Evolutionary conservation across 2,329 filamentous ascomycete genomes (phyloP), one percentile per base, ranked within the genome.

Genomic region (Fusarium bactridioides): DNA sequence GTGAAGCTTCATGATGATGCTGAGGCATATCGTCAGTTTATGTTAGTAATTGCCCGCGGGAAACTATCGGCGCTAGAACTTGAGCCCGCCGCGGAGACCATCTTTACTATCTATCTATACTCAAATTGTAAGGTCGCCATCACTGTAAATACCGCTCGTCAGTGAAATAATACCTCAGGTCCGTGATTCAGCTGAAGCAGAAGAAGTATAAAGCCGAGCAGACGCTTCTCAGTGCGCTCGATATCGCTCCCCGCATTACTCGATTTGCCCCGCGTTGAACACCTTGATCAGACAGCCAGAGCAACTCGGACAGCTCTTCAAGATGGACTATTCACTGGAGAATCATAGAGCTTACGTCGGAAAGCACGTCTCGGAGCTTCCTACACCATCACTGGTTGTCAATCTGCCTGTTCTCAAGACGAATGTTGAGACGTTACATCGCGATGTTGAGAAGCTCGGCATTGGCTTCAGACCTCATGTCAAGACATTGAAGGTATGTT

Each of bases 401-500:
- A 82, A 79, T 70, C 77, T 82, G 53, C 79, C 81, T 1, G 72
- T 81, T 3, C 67, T 85, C 7, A 78, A 84, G 73, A 76, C 66
- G 38, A 85, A 85, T 53, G 79, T 82, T 43, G 72, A 79, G 7
- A 76, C 66, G 11, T 66, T 85, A 4, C 80, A 82, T 23, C 72
- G 74, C 4, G 82, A 85, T 79, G 82, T 84, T 15, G 78, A 83
- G 27, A 76, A 75, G 23, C 67, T 83, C 0, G 80, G 79, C 0
- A 80, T 85, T 33, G 65, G 72, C 7, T 84, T 85, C 31, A 74
- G 83, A 25, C 82, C 83, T 23, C 83, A 85, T 69, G 80, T 85
- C n/a, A 85, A 85, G 70, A 85, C 83, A 1, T 77, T 84, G 29
- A 85, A 85, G 78, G 83, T 82, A 43, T 5, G 38, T 40, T 23